Evolutionary conservation across 1,284 basidiomycete genomes (phyloP).

Genomic region (Pseudozyma tsukubaensis): DNA sequence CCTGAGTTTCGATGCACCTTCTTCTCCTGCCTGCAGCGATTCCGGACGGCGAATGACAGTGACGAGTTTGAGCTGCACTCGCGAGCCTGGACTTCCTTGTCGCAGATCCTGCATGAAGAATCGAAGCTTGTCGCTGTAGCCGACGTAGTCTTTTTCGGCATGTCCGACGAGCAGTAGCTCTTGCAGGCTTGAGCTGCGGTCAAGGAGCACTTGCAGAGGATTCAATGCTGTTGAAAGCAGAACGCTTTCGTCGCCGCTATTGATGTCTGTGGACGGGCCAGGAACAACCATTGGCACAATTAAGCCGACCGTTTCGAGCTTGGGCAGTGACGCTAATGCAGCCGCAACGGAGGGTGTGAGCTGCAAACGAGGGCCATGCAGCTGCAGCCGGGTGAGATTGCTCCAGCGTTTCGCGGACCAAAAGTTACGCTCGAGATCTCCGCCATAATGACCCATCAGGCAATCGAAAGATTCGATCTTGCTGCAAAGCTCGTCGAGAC

Average conservation of each 20-base stretch:
- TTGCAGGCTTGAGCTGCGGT: constrained; percentile 11
- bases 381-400: constrained; percentile 18
- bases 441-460: constrained; percentile 31
- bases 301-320: constrained; percentile 19
- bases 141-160: constrained; percentile 34
- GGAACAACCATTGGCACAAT: constrained; percentile 31
- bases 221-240: constrained; percentile 1
- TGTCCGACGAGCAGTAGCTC: constrained; percentile 34
- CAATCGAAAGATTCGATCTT: constrained; percentile 13
- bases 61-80: constrained; percentile 11
- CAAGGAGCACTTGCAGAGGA: constrained; percentile 30
- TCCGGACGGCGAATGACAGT: constrained; percentile 9
- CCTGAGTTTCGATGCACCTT: not conserved
- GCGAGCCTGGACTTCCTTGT: not conserved
- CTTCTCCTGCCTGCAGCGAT: not conserved
- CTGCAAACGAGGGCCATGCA: constrained; percentile 36
- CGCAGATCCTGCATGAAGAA: constrained; percentile 16
- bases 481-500: not conserved
- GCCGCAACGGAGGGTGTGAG: constrained; percentile 10
- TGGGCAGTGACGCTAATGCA: constrained; percentile 10
- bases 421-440: constrained; percentile 26
- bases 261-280: not conserved
- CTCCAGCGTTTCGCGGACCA: constrained; percentile 24
- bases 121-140: constrained; percentile 13
- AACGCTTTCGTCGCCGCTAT: not conserved